These are phyloP conservation scores for Laguncularia racemosa DNA, from an alignment of 345 rosid species.

Conservation along the genomic window DNA sequence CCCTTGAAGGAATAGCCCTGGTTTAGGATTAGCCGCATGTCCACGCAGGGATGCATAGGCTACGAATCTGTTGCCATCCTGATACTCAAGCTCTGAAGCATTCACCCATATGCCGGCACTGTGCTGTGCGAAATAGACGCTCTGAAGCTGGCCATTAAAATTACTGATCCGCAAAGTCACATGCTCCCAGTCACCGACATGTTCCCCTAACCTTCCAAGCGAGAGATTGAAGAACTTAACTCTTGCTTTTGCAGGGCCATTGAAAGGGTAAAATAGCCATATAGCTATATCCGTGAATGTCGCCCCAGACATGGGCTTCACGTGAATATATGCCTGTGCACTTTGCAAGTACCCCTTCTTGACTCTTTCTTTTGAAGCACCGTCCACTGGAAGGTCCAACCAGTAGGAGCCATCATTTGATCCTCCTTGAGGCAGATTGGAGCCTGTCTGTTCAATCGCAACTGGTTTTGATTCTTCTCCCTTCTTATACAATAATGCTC, in stretches of 20 bases:
- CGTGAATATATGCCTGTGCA: slow-evolving; percentile 11
- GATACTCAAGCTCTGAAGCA: slow-evolving; percentile 17
- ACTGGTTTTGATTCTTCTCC: slow-evolving; percentile 16
- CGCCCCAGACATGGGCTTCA: slow-evolving; percentile 16
- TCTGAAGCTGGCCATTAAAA: slow-evolving; percentile 14
- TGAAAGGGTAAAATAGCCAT: slow-evolving; percentile 22
- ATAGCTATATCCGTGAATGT: slow-evolving; percentile 13
- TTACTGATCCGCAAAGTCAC: slow-evolving; percentile 18
- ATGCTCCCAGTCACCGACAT: slow-evolving; percentile 25
- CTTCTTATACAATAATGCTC: slow-evolving; percentile 12
- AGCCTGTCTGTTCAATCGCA: slow-evolving; percentile 6
- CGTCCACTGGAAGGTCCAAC: slow-evolving; percentile 19
- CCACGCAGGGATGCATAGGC: slow-evolving; percentile 17
- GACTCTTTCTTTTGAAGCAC: slow-evolving; percentile 11
- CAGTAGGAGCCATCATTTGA: slow-evolving; percentile 11
- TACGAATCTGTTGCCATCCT: slow-evolving; percentile 8
- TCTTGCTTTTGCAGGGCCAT: slow-evolving; percentile 18
- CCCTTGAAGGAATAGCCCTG: slow-evolving; percentile 13
- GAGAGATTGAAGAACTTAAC: slow-evolving; percentile 6
- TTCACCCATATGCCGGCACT: slow-evolving; percentile 11
- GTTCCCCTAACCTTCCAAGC: slow-evolving; percentile 12
- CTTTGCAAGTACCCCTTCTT: slow-evolving; percentile 15
- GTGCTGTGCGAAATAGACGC: slow-evolving; percentile 12
- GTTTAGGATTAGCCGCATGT: slow-evolving; percentile 7
- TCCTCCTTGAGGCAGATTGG: slow-evolving; percentile 23